Evolutionary conservation across 2,329 filamentous ascomycete genomes (phyloP).

Genomic region (Dactylonectria estremocensis): DNA sequence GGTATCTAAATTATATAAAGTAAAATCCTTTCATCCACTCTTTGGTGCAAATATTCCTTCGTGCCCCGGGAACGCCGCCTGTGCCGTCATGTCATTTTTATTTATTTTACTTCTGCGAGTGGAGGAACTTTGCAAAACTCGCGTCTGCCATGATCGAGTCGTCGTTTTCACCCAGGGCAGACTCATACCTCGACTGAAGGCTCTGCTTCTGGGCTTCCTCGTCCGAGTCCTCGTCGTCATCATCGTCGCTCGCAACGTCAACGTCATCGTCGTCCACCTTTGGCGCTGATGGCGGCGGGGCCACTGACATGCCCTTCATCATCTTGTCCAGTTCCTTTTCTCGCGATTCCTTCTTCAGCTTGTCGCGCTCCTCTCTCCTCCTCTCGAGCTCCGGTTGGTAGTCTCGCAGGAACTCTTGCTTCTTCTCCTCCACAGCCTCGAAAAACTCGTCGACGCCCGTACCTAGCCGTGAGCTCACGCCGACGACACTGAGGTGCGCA

Average conservation of each 20-base stretch:
- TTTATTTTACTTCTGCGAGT: slow-evolving; percentile 56
- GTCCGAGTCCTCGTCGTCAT: slow-evolving; percentile 67
- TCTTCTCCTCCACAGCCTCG: slow-evolving; percentile 87
- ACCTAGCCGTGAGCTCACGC: slow-evolving; percentile 93
- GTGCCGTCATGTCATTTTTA: slow-evolving; percentile 19
- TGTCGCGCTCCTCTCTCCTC: slow-evolving; percentile 81
- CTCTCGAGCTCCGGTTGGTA: slow-evolving; percentile 94
- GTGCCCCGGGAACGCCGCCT: slow-evolving; percentile 43
- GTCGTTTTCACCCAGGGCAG: slow-evolving; percentile 76
- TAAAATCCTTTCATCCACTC: slow-evolving; percentile 28
- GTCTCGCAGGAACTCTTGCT: slow-evolving; percentile 88
- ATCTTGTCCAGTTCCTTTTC: slow-evolving; percentile 91
- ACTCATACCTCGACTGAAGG: slow-evolving; percentile 82
- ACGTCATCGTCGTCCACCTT: slow-evolving; percentile 62
- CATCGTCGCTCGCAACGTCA: slow-evolving; percentile 71
- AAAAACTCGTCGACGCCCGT: slow-evolving; percentile 96
- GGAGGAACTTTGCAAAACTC: slow-evolving; percentile 74
- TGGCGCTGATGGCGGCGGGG: slow-evolving; percentile 49
- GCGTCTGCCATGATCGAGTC: slow-evolving; percentile 68
- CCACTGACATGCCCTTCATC: slow-evolving; percentile 89
- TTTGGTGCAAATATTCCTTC: slow-evolving; percentile 28
- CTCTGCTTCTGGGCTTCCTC: slow-evolving; percentile 76
- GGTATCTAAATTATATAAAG: slow-evolving; percentile 43
- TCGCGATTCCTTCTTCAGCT: slow-evolving; percentile 78
- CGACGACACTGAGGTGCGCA: slow-evolving; percentile 91